Conservation (phyloP, 1,284 basidiomycete species). For the Marasmius fiardii region DNA sequence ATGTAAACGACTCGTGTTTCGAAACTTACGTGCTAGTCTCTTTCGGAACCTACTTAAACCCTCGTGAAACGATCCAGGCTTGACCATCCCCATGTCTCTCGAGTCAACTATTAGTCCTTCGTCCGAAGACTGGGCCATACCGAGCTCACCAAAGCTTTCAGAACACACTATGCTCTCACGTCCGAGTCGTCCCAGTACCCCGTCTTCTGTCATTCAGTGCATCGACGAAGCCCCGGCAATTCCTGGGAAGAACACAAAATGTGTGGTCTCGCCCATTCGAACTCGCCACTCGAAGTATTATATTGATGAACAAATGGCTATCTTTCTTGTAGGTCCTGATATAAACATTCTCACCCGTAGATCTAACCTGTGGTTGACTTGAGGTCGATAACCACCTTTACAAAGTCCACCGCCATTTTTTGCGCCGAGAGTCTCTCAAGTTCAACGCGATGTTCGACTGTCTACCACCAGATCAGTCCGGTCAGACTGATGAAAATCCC, state of each 20-base stretch:
- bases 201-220: background rate
- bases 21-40: too few species aligned
- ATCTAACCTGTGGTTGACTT: too few species aligned
- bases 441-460: slow-evolving; percentile 27
- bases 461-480: slow-evolving; percentile 16
- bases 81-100: too few species aligned
- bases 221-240: background rate
- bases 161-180: too few species aligned
- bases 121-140: too few species aligned
- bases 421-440: slow-evolving; percentile 31
- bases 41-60: too few species aligned
- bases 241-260: background rate
- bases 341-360: background rate
- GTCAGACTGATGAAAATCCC: slow-evolving; percentile 26
- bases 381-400: slow-evolving; percentile 34
- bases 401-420: slow-evolving; percentile 32
- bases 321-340: slow-evolving; percentile 19
- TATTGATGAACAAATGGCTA: slow-evolving; percentile 17
- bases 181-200: too few species aligned
- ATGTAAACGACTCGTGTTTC: too few species aligned
- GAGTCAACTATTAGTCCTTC: too few species aligned
- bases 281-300: slow-evolving; percentile 17
- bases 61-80: too few species aligned
- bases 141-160: too few species aligned
- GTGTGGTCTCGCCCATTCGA: background rate